Conservation (phyloP, 2,329 filamentous ascomycete genomes). For the Mollisiaceae sp. region DNA sequence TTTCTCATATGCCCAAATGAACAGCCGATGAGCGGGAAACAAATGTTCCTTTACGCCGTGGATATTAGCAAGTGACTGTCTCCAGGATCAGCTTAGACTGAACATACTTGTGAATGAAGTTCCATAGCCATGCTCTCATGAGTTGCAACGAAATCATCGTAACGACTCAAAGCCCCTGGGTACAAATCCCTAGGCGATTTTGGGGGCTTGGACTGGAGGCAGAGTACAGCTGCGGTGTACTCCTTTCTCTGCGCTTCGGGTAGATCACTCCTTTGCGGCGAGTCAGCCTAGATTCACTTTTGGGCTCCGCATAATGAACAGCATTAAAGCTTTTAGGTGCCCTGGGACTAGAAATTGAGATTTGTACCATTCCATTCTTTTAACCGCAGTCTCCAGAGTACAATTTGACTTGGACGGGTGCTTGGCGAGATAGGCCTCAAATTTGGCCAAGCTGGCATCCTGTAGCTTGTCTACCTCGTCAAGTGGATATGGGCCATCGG, state of each 20-base stretch:
- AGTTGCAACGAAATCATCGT: constrained; percentile 45
- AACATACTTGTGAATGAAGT: constrained; percentile 35
- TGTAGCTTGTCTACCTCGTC: constrained; percentile 41
- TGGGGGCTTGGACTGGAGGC: constrained; percentile 39
- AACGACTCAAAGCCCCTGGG: constrained; percentile 43
- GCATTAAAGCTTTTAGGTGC: not conserved
- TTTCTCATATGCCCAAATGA: constrained; percentile 47
- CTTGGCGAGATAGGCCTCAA: constrained; percentile 38
- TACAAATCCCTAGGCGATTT: constrained; percentile 36
- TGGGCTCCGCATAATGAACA: not conserved
- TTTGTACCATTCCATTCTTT: constrained; percentile 17
- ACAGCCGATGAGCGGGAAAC: constrained; percentile 51
- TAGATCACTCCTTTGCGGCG: constrained; percentile 14
- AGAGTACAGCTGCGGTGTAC: constrained; percentile 45
- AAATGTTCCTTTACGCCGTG: constrained; percentile 39
- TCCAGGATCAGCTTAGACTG: constrained; percentile 27
- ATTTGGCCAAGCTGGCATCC: constrained; percentile 40
- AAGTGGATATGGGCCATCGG: constrained; percentile 3
- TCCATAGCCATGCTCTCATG: constrained; percentile 42
- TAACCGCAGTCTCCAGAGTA: constrained; percentile 4
- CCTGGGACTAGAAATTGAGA: not conserved
- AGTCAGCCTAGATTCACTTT: not conserved
- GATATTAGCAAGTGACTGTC: not conserved
- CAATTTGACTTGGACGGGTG: constrained; percentile 8
- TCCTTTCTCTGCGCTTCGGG: constrained; percentile 25